Evolutionary conservation across 129 eudicot genomes (phyloP).

Genomic region (Calendula officinalis): DNA sequence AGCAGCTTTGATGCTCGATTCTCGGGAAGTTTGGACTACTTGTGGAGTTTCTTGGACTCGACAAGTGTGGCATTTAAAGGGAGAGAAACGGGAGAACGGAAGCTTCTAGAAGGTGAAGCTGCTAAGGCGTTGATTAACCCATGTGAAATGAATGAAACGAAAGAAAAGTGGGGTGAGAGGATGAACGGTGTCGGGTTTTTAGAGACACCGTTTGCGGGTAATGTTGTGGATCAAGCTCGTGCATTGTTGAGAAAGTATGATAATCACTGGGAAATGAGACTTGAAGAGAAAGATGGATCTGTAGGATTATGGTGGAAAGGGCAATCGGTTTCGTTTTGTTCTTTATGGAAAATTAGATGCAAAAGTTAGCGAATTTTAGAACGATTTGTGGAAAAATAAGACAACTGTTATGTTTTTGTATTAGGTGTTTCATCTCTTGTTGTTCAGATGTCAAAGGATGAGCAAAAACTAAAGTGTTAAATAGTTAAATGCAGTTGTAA

Average conservation of each 20-base stretch:
- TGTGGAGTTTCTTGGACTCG: slow-evolving; percentile 82
- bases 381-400: slow-evolving; percentile 13
- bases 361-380: slow-evolving; percentile 21
- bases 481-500: no score
- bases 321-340: slow-evolving; percentile 70
- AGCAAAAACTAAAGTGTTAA: no score
- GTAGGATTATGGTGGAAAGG: slow-evolving; percentile 78
- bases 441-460: background rate
- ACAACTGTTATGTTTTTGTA: slow-evolving; percentile 9
- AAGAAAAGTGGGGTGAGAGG: slow-evolving; percentile 79
- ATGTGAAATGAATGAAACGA: slow-evolving; percentile 73
- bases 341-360: slow-evolving; percentile 59
- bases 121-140: slow-evolving; percentile 56
- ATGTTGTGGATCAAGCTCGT: slow-evolving; percentile 66
- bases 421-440: slow-evolving; percentile 6
- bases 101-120: slow-evolving; percentile 73
- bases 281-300: slow-evolving; percentile 56
- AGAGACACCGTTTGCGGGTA: slow-evolving; percentile 52
- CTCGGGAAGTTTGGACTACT: slow-evolving; percentile 47
- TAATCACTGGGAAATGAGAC: slow-evolving; percentile 73
- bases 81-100: slow-evolving; percentile 74
- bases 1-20: slow-evolving; percentile 55
- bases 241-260: slow-evolving; percentile 76
- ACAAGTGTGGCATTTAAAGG: slow-evolving; percentile 81
- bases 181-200: slow-evolving; percentile 59